These are phyloP conservation scores for Rhodosorus marinus DNA, from an alignment of 23 red algal genomes.

Conservation along the genomic window DNA sequence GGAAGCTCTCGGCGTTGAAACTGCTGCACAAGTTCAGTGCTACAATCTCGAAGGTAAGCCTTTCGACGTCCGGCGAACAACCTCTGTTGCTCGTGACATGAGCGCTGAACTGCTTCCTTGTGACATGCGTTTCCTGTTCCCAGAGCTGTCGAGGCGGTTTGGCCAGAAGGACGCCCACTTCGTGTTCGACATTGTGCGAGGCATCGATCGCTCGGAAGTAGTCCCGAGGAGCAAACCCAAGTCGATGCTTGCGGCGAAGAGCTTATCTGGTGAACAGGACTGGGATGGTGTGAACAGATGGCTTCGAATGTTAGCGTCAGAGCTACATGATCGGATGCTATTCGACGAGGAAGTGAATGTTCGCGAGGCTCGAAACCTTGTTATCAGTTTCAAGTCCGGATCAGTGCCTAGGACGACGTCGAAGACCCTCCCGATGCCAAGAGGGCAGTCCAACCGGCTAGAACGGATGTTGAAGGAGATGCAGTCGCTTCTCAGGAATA, in stretches of 20 bases:
- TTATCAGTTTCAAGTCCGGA: not conserved
- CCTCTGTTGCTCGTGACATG: not conserved
- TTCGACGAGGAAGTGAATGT: conserved; percentile 10
- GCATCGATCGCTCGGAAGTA: conserved; percentile 43
- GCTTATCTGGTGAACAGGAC: conserved; percentile 2
- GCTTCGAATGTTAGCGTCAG: conserved; percentile 35
- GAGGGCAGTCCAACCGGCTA: not conserved
- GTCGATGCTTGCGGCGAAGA: conserved; percentile 60
- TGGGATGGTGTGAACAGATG: conserved; percentile 12
- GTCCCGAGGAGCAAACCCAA: conserved; percentile 25
- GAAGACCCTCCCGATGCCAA: not conserved
- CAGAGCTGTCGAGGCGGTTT: not conserved
- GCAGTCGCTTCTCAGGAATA: not conserved
- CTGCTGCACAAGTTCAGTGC: conserved; percentile 6
- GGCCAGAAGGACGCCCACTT: not conserved
- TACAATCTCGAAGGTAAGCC: conserved; percentile 4
- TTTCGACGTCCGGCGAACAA: not conserved
- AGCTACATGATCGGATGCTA: conserved; percentile 24
- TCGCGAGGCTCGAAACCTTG: not conserved
- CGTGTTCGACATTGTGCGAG: conserved; percentile 19
- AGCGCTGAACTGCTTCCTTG: not conserved
- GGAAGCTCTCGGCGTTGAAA: not conserved
- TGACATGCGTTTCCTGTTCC: too few relatives aligned
- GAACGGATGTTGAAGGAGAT: not conserved
- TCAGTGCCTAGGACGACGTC: not conserved